Conservation (phyloP, 352 stramenopile genomes). For the Phytophthora niederhauseri region DNA sequence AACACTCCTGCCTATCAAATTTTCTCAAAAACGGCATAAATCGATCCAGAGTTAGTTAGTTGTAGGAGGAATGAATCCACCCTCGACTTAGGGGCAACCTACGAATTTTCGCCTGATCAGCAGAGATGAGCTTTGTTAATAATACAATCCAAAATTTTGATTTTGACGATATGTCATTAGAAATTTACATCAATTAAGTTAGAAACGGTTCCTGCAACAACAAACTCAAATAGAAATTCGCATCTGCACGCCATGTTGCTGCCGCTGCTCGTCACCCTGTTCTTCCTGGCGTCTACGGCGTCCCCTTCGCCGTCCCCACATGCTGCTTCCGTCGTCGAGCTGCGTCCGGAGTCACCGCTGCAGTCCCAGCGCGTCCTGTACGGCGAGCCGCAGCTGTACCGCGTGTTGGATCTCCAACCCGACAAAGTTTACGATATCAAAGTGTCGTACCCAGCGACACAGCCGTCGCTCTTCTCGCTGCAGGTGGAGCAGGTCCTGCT, state of each 20-base stretch:
- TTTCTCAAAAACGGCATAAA: too few relatives aligned
- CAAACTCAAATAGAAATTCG: not conserved
- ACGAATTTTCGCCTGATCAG: too few relatives aligned
- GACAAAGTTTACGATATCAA: slow-evolving; percentile 75
- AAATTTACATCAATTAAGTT: too few relatives aligned
- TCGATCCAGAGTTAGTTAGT: too few relatives aligned
- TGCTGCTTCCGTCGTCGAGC: slow-evolving; percentile 15
- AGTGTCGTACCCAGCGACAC: slow-evolving; percentile 70
- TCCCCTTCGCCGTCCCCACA: not conserved
- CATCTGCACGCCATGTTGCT: not conserved
- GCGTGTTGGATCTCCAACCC: slow-evolving; percentile 51
- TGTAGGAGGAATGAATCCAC: too few relatives aligned
- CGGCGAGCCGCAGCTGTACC: slow-evolving; percentile 55
- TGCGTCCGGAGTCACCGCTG: slow-evolving; percentile 54
- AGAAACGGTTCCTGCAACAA: too few relatives aligned
- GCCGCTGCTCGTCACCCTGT: slow-evolving; percentile 12
- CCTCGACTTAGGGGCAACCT: too few relatives aligned
- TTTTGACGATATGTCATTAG: too few relatives aligned
- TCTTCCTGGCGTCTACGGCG: not conserved
- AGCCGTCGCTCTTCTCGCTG: slow-evolving; percentile 61
- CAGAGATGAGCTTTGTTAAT: too few relatives aligned
- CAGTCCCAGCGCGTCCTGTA: slow-evolving; percentile 47
- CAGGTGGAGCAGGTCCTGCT: slow-evolving; percentile 50
- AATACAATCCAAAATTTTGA: too few relatives aligned
- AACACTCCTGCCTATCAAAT: too few relatives aligned